A percentile compares a stretch with the other conserved stretches of the same genome.
Evolutionary conservation across 768 basidiomycete genomes (phyloP).

Genomic region (Kwoniella sp.): DNA sequence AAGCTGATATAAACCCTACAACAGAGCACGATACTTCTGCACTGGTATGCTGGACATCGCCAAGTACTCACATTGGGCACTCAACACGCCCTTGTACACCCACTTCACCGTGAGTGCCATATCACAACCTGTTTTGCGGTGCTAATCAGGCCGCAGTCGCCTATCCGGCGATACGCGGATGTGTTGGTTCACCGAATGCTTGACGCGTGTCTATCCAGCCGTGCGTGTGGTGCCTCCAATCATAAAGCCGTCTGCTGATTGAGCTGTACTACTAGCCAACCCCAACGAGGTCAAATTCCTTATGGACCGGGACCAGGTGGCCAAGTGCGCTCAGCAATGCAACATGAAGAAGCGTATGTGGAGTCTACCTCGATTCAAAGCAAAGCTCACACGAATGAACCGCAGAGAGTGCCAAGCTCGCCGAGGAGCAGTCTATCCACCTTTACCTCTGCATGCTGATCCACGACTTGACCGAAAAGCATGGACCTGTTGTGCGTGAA

Average conservation of each 20-base stretch:
- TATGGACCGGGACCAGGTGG: constrained; percentile 96
- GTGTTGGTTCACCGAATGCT: constrained; percentile 93
- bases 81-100: constrained; percentile 86
- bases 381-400: not conserved
- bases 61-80: constrained; percentile 89
- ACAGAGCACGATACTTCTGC: constrained; percentile 91
- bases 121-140: constrained; percentile 33
- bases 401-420: constrained; percentile 75
- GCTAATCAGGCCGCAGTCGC: constrained; percentile 59
- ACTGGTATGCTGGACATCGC: constrained; percentile 98
- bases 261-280: constrained; percentile 35
- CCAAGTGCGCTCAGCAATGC: constrained; percentile 96
- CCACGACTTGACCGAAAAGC: constrained; percentile 85
- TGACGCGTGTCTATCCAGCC: constrained; percentile 65
- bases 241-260: not conserved
- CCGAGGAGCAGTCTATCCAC: constrained; percentile 94
- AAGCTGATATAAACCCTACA: too few species aligned
- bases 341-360: constrained; percentile 66
- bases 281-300: constrained; percentile 77
- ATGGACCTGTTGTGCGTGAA: constrained; percentile 90
- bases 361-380: not conserved
- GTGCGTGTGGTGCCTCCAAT: constrained; percentile 24
- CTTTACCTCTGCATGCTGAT: constrained; percentile 92
- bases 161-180: constrained; percentile 71
- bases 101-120: constrained; percentile 47